Percentiles rank a stretch among this genome's conserved stretches.
Evolutionary conservation across 164 flowering plant genomes (phyloP).

Genomic region (Paratinospora sagittata): DNA sequence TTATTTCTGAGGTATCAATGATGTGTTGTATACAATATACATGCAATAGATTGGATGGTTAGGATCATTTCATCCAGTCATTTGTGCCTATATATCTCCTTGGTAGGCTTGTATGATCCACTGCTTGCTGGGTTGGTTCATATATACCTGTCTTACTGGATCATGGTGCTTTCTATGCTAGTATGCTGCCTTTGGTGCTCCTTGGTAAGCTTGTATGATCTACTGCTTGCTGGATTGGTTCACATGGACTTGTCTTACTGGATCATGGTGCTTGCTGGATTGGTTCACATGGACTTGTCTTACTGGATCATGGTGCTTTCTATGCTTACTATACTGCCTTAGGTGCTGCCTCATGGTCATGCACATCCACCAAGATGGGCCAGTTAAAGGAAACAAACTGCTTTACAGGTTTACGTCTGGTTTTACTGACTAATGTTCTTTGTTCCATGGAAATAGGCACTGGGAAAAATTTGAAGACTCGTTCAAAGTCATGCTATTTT

Average conservation of each 20-base stretch:
- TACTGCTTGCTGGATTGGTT: too few relatives aligned
- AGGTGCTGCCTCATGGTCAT: neutral
- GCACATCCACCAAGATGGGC: conserved; percentile 1
- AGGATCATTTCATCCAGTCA: neutral
- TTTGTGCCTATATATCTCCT: neutral
- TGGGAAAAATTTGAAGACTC: conserved; percentile 96
- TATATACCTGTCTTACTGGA: too few relatives aligned
- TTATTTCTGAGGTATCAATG: neutral
- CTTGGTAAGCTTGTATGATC: too few relatives aligned
- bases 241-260: too few relatives aligned
- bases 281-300: too few relatives aligned
- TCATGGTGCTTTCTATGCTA: too few relatives aligned
- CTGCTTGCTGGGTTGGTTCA: too few relatives aligned
- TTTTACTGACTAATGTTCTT: conserved; percentile 2
- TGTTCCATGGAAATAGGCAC: conserved; percentile 32
- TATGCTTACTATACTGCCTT: neutral
- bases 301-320: neutral
- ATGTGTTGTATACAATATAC: neutral
- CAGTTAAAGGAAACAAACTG: neutral
- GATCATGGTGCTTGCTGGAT: too few relatives aligned
- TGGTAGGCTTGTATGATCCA: too few relatives aligned
- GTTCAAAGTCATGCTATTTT: conserved; percentile 57
- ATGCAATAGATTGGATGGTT: neutral
- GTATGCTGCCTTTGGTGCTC: too few relatives aligned
- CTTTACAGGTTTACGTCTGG: neutral